Percentiles rank a stretch among this genome's conserved stretches.
Conservation (phyloP, 1,139 yeast species). For the Scheffersomyces illinoinensis region DNA sequence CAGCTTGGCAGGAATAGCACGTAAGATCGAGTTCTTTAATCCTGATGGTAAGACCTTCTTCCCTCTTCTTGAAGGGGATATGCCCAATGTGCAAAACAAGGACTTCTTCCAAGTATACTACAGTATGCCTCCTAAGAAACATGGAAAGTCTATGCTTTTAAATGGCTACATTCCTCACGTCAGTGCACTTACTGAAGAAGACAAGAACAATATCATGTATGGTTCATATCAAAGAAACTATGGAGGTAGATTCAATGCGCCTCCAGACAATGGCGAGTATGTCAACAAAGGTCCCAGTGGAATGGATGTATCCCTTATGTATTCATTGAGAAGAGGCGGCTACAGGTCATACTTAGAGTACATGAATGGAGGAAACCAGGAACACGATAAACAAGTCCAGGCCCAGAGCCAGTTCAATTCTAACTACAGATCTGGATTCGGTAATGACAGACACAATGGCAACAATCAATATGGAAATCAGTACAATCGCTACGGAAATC, state of each 20-base stretch:
- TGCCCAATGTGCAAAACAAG: conserved; percentile 58
- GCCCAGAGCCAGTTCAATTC: conserved; percentile 6
- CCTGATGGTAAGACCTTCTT: conserved; percentile 50
- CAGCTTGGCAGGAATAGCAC: conserved; percentile 70
- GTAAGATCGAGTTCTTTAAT: conserved; percentile 43
- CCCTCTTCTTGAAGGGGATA: conserved; percentile 61
- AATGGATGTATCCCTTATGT: conserved; percentile 30
- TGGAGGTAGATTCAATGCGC: conserved; percentile 33
- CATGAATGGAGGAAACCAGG: conserved; percentile 6
- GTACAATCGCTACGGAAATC: conserved; percentile 3
- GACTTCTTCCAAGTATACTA: conserved; percentile 60
- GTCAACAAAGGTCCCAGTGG: conserved; percentile 47
- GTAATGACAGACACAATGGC: conserved; percentile 4
- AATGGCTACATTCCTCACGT: conserved; percentile 73
- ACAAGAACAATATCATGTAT: conserved; percentile 61
- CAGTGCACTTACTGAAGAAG: conserved; percentile 65
- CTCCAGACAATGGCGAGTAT: conserved; percentile 37
- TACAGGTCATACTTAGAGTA: conserved; percentile 32
- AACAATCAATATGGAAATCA: conserved; percentile 10
- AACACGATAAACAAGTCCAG: conserved; percentile 11
- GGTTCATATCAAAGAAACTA: conserved; percentile 28
- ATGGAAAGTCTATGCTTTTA: conserved; percentile 79
- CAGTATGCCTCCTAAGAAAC: conserved; percentile 50
- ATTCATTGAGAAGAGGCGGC: conserved; percentile 44
- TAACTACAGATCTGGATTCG: conserved; percentile 7